A percentile compares a stretch with the other conserved stretches of the same genome.
Conservation (phyloP, 345 rosid genomes). For the Adansonia digitata region DNA sequence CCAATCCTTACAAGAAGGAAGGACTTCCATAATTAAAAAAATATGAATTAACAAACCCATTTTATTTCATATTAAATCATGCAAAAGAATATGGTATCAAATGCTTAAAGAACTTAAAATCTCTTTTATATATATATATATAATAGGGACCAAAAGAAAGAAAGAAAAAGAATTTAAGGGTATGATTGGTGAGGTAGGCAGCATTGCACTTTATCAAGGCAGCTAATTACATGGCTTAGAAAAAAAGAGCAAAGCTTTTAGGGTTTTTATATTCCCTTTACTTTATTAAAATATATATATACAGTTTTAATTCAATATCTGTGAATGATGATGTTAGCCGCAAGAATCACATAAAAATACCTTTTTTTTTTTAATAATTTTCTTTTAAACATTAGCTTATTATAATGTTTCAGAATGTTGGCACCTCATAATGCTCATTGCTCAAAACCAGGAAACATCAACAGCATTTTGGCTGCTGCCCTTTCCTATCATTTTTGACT, state of each 20-base stretch:
- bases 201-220: constrained; percentile 1
- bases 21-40: background rate
- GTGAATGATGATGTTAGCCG: background rate
- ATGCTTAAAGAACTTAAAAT: background rate
- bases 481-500: background rate
- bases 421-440: background rate
- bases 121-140: no score
- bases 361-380: background rate
- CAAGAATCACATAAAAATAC: background rate
- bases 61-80: background rate
- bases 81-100: background rate
- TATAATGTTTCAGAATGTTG: constrained; percentile 1
- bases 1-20: background rate
- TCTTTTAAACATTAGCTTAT: background rate
- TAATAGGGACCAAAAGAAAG: background rate
- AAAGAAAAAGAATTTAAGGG: background rate
- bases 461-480: background rate
- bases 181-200: background rate
- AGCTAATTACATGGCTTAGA: background rate
- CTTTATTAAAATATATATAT: background rate
- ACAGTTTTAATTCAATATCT: background rate
- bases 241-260: background rate
- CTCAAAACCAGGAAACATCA: constrained; percentile 5
- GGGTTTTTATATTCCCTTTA: constrained; percentile 5
- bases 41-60: background rate